These are phyloP conservation scores for Dittrichia graveolens DNA, from an alignment of 129 eudicot species.

Conservation along the genomic window DNA sequence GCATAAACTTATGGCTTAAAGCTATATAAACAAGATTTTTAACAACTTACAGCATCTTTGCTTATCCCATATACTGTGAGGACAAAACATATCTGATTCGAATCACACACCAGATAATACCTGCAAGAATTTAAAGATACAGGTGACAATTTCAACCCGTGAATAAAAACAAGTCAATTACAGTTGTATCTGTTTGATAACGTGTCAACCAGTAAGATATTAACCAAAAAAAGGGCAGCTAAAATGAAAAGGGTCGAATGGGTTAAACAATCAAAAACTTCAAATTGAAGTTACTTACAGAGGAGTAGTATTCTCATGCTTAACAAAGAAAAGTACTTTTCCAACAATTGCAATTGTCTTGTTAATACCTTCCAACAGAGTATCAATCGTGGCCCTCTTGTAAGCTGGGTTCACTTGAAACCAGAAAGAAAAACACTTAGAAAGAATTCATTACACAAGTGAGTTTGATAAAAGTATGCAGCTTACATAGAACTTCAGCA, in stretches of 20 bases:
- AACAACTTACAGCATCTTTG: constrained; percentile 49
- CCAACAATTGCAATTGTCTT: constrained; percentile 66
- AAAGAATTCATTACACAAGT: background rate
- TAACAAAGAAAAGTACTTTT: constrained; percentile 65
- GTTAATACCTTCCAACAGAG: constrained; percentile 70
- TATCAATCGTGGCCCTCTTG: constrained; percentile 56
- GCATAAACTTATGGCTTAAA: constrained; percentile 15
- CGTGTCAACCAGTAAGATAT: background rate
- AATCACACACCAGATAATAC: constrained; percentile 78
- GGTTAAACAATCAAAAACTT: background rate
- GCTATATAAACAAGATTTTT: constrained; percentile 8
- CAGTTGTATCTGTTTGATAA: constrained; percentile 1
- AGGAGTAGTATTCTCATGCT: constrained; percentile 72
- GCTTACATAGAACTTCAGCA: constrained; percentile 58
- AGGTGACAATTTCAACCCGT: background rate
- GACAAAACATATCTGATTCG: constrained; percentile 67
- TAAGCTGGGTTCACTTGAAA: constrained; percentile 61
- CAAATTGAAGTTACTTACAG: constrained; percentile 53
- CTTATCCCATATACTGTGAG: constrained; percentile 76
- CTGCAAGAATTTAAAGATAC: constrained; percentile 50
- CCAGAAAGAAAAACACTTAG: constrained; percentile 25
- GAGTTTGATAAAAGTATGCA: constrained; percentile 13
- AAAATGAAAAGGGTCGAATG: background rate
- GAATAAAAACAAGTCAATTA: background rate
- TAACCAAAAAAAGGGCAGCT: background rate